Base-by-base conservation (phyloP, 768 basidiomycete species). In the Boletus reticuloceps region DNA sequence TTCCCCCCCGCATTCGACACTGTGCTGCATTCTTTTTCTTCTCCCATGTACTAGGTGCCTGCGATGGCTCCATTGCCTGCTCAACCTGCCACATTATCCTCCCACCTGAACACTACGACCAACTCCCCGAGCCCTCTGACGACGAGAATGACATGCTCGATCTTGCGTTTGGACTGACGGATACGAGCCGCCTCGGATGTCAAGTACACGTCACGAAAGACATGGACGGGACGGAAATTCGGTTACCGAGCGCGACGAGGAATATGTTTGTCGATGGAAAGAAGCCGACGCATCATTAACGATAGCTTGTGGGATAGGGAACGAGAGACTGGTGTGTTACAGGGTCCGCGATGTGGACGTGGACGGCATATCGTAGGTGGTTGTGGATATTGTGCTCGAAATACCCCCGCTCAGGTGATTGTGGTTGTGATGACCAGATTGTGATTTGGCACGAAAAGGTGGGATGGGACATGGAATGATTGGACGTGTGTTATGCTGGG, bases 131-230 rank as follows among this genome's bases (percentile, higher is more conserved):
- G 66, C 95, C 96, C 5, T 90, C 90, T 52, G 96, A 98, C 61
- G 96, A 99, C 67, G 96, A 99, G 74, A 99, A 98, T 65, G 95
- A 94, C 64, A 94, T 95, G 93, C 82, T 99, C 38, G 96, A 98
- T 71, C 91, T 98, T 81, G 96, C 96, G 5, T 98, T 98, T 64
- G 97, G 93, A 1, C 78, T 98, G 50, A 95, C 94, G 1, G 96
- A 98, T 65, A 98, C 96, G 62, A 96, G 89, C 58, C 77, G 85
- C 11, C 74, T 91, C 19, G 89, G 89, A 0, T 90, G 89, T 65
- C 89, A 90, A 68, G 86, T 90, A 69, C 71, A 85, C 50, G 71
- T 99, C 29, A 91, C 88, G 11, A 83, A 77, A 53, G 90, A 90
- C 47, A 70, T 98, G 62, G 89, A 97, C 65, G 94, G 91, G 22